A percentile compares a stretch with the other conserved stretches of the same genome.
Conservation (phyloP, 176 grass and related monocot species). For the Lolium multiflorum region DNA sequence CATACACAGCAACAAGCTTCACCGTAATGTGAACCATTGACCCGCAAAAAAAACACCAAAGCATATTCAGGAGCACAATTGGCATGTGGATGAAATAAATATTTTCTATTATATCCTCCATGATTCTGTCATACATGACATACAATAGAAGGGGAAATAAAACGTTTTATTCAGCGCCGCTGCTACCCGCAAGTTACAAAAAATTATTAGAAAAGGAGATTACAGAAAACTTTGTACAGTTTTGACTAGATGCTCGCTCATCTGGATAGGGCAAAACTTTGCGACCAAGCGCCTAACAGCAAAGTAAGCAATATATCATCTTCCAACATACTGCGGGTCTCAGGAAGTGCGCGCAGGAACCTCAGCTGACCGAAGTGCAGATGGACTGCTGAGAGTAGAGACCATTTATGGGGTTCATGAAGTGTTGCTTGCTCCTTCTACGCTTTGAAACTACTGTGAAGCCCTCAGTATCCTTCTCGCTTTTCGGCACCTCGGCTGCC, state of each 20-base stretch:
- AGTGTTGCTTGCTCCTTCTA: slow-evolving; percentile 71
- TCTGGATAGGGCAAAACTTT: slow-evolving; percentile 45
- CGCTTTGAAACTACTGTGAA: slow-evolving; percentile 90
- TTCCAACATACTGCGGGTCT: slow-evolving; percentile 52
- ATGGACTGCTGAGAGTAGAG: slow-evolving; percentile 83
- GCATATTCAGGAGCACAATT: not conserved
- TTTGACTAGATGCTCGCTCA: slow-evolving; percentile 39
- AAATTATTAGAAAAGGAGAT: slow-evolving; percentile 31
- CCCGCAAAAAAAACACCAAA: too few species aligned
- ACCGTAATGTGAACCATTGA: too few species aligned
- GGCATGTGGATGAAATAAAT: slow-evolving; percentile 14
- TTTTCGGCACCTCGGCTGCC: slow-evolving; percentile 24
- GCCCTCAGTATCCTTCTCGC: slow-evolving; percentile 79
- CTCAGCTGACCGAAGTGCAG: slow-evolving; percentile 75
- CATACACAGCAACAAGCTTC: too few species aligned
- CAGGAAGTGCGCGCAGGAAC: not conserved
- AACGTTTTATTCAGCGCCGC: slow-evolving; percentile 48
- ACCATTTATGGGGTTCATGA: slow-evolving; percentile 70
- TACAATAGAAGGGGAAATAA: not conserved
- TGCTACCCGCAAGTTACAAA: slow-evolving; percentile 35
- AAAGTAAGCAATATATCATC: slow-evolving; percentile 39
- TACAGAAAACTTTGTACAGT: slow-evolving; percentile 50
- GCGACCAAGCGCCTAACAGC: slow-evolving; percentile 43
- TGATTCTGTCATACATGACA: slow-evolving; percentile 34
- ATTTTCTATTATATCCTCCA: slow-evolving; percentile 32